Percentiles rank a stretch among this genome's conserved stretches.
These are phyloP conservation scores for Saccharomycopsis selenospora DNA, from an alignment of 805 yeast species.

Conservation along the genomic window DNA sequence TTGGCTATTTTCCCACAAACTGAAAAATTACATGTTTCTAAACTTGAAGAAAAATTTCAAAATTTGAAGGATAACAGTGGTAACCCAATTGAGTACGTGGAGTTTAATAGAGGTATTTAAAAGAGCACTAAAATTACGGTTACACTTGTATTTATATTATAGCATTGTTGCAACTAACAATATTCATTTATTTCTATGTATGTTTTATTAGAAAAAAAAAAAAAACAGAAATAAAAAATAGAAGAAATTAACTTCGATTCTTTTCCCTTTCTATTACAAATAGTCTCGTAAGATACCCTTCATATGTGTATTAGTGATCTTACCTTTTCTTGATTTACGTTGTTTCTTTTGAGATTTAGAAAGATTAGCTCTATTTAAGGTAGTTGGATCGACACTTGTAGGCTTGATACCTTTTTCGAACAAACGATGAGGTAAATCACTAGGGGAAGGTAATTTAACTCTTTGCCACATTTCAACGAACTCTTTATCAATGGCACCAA, in stretches of 20 bases:
- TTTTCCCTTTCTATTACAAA: neutral
- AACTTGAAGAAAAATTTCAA: constrained; percentile 59
- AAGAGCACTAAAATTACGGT: too few species aligned
- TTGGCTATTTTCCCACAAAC: constrained; percentile 93
- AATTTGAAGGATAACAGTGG: constrained; percentile 59
- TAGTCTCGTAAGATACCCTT: constrained; percentile 92
- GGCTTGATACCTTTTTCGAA: constrained; percentile 88
- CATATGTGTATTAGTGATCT: constrained; percentile 94
- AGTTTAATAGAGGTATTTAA: constrained; percentile 92
- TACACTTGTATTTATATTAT: too few species aligned
- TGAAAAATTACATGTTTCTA: constrained; percentile 48
- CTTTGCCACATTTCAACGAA: constrained; percentile 76
- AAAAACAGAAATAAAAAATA: too few species aligned
- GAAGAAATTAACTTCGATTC: too few species aligned
- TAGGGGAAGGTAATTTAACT: constrained; percentile 72
- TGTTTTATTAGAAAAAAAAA: too few species aligned
- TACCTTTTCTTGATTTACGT: constrained; percentile 87
- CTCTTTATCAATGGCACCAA: constrained; percentile 64
- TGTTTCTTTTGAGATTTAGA: constrained; percentile 62
- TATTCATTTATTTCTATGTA: too few species aligned
- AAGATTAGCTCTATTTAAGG: constrained; percentile 60
- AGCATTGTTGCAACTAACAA: too few species aligned
- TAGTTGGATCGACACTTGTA: constrained; percentile 95
- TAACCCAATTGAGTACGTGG: constrained; percentile 47
- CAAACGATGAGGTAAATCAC: constrained; percentile 71